Conservation (phyloP, 2,329 filamentous ascomycete species). For the Aspergillus ochraceoroseus region DNA sequence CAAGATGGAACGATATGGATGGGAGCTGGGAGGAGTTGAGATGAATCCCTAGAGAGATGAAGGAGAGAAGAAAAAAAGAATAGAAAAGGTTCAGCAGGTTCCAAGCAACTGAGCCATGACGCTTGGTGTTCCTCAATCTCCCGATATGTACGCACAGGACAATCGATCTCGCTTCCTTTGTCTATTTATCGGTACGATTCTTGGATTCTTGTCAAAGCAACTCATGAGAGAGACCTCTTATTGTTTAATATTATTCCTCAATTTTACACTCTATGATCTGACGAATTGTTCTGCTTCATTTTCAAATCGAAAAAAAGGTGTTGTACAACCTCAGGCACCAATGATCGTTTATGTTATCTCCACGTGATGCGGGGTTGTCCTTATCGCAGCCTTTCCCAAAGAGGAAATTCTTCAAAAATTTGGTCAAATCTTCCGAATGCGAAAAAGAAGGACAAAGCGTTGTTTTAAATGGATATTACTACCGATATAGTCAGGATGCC, state of each 20-base stretch:
- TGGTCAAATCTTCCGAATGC: no score
- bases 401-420: background rate
- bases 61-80: constrained; percentile 14
- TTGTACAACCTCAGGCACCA: constrained; percentile 13
- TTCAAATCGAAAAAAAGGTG: constrained; percentile 7
- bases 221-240: no score
- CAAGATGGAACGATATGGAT: background rate
- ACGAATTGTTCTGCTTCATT: no score
- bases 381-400: constrained; percentile 14
- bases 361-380: constrained; percentile 23
- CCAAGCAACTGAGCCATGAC: background rate
- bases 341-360: constrained; percentile 13
- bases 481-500: no score
- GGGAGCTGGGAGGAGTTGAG: constrained; percentile 8
- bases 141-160: no score
- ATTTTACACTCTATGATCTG: no score
- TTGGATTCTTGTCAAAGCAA: no score
- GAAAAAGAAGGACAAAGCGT: background rate
- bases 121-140: background rate
- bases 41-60: constrained; percentile 8
- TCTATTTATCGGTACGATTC: no score
- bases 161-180: no score
- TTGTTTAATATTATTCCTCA: no score
- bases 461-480: no score
- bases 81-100: constrained; percentile 2